Evolutionary conservation across 75 land plant species (phyloP).

Genomic region (Pinus tabuliformis): DNA sequence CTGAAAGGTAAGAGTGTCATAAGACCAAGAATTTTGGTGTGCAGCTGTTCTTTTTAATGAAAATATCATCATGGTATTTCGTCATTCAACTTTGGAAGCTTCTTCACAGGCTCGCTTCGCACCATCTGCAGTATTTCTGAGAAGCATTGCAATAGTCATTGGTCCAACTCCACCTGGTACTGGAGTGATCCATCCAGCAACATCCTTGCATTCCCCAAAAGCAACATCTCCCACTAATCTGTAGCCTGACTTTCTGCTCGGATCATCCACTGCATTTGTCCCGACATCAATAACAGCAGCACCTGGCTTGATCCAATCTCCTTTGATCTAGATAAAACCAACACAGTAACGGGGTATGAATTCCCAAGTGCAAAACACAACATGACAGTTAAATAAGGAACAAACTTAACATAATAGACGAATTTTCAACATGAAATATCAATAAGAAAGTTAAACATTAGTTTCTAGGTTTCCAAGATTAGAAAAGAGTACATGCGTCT

Average conservation of each 20-base stretch:
- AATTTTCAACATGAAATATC: too few species aligned
- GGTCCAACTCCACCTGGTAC: constrained; percentile 95
- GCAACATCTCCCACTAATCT: constrained; percentile 80
- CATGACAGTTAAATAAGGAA: too few species aligned
- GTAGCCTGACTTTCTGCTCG: constrained; percentile 67
- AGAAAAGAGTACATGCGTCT: too few species aligned
- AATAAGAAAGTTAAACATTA: too few species aligned
- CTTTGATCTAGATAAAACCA: constrained; percentile 54
- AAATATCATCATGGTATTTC: too few species aligned
- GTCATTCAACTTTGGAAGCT: not conserved
- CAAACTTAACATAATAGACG: too few species aligned
- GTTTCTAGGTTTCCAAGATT: too few species aligned
- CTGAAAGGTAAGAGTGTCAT: not conserved
- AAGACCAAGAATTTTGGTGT: not conserved
- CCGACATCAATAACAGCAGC: constrained; percentile 81
- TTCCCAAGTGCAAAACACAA: not conserved
- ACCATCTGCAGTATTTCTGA: constrained; percentile 67
- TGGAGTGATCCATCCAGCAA: constrained; percentile 79
- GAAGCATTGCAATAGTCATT: constrained; percentile 89
- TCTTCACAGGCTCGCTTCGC: constrained; percentile 42
- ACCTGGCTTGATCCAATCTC: constrained; percentile 82
- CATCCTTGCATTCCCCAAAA: constrained; percentile 69
- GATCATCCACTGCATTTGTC: constrained; percentile 65
- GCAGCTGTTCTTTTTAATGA: not conserved
- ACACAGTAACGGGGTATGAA: not conserved